These are phyloP conservation scores for Colletotrichum liriopes DNA, from an alignment of 2,329 filamentous ascomycete species.

Conservation along the genomic window DNA sequence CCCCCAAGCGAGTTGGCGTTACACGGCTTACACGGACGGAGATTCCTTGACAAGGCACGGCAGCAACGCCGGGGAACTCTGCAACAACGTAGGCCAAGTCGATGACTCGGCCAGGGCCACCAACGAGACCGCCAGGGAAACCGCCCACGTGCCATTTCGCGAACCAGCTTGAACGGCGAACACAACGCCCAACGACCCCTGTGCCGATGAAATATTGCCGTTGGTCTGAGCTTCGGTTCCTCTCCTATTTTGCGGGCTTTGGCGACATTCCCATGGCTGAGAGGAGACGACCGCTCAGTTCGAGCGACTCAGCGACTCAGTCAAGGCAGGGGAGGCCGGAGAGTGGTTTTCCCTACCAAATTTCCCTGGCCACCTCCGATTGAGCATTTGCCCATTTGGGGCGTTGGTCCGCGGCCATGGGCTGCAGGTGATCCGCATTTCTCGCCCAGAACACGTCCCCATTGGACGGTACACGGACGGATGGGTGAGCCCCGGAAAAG, in stretches of 20 bases:
- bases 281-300: constrained; percentile 7
- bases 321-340: neutral
- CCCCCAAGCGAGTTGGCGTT: no score
- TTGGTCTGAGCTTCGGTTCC: constrained; percentile 25
- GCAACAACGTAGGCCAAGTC: constrained; percentile 18
- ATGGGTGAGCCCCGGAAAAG: neutral
- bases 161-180: neutral
- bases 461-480: constrained; percentile 13
- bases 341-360: neutral
- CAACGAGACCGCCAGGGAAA: neutral
- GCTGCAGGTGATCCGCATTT: neutral
- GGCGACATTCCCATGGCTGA: neutral
- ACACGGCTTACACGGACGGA: neutral
- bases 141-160: neutral
- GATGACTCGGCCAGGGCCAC: neutral
- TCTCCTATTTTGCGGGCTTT: constrained; percentile 20
- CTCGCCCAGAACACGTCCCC: neutral
- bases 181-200: neutral
- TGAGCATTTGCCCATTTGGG: constrained; percentile 21
- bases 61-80: neutral
- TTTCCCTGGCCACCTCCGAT: neutral
- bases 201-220: constrained; percentile 31
- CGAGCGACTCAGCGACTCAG: constrained; percentile 15
- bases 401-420: constrained; percentile 15
- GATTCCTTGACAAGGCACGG: neutral